Percentiles rank a stretch among this genome's conserved stretches.
Conservation (phyloP, 331 rosid genomes). For the Acacia pycnantha region DNA sequence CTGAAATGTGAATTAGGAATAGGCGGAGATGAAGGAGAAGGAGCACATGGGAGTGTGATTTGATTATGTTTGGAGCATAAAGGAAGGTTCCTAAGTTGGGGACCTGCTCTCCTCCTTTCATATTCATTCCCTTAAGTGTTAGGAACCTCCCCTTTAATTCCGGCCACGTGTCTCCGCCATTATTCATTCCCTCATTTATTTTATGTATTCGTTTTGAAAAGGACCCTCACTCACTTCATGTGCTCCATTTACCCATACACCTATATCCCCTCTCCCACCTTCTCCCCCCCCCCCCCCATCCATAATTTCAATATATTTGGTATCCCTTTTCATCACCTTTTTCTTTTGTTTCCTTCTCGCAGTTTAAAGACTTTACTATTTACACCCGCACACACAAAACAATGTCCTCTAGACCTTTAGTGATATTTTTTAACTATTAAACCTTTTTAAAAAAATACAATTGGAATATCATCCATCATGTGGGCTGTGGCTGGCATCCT, state of each 20-base stretch:
- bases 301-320: not conserved
- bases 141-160: not conserved
- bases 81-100: not conserved
- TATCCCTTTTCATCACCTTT: not conserved
- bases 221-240: not conserved
- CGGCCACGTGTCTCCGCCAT: not conserved
- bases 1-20: not conserved
- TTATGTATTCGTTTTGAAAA: not conserved
- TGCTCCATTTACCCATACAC: not conserved
- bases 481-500: not conserved
- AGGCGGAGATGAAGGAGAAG: not conserved
- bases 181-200: not conserved
- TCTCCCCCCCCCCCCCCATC: not conserved
- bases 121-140: not conserved
- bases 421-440: too few relatives aligned
- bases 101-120: too few relatives aligned
- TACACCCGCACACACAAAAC: not conserved
- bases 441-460: not conserved
- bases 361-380: not conserved
- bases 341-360: not conserved
- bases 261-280: not conserved
- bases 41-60: not conserved
- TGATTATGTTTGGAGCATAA: not conserved
- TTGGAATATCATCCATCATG: not conserved
- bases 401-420: not conserved